These are phyloP conservation scores for Purpureocillium takamizusanense DNA, from an alignment of 2,329 filamentous ascomycete genomes.

Conservation along the genomic window DNA sequence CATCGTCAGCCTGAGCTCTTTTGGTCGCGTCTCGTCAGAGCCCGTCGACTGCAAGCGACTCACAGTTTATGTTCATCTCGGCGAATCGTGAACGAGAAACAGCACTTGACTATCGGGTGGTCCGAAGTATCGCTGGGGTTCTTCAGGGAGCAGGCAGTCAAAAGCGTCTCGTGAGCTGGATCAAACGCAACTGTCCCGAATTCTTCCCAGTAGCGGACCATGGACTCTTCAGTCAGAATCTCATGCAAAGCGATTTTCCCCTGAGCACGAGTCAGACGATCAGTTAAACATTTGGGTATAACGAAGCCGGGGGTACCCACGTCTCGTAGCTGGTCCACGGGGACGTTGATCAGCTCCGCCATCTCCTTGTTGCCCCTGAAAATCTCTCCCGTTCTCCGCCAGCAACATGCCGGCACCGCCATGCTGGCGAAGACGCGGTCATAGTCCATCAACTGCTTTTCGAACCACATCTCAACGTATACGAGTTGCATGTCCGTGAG, in stretches of 20 bases:
- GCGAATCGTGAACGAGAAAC: constrained; percentile 94
- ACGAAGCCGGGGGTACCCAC: too few species aligned
- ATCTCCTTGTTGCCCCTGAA: constrained; percentile 98
- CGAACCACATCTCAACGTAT: constrained; percentile 98
- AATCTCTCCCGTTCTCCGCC: constrained; percentile 93
- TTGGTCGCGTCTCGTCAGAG: too few species aligned
- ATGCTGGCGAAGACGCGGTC: constrained; percentile 98
- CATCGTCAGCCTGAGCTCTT: not conserved
- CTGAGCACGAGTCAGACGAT: constrained; percentile 32
- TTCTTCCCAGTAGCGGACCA: constrained; percentile 98
- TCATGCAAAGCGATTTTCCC: constrained; percentile 93
- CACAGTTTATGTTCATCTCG: constrained; percentile 95
- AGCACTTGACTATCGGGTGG: constrained; percentile 75
- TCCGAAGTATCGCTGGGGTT: constrained; percentile 63
- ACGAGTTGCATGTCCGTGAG: constrained; percentile 92
- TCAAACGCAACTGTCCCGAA: constrained; percentile 98
- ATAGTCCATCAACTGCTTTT: constrained; percentile 92
- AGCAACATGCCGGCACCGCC: constrained; percentile 96
- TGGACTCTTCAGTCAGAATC: constrained; percentile 87
- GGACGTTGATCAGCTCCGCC: constrained; percentile 90
- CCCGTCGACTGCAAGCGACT: constrained; percentile 27
- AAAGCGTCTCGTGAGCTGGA: constrained; percentile 81
- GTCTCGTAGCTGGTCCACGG: constrained; percentile 83
- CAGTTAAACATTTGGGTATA: too few species aligned
- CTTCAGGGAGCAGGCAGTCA: constrained; percentile 89